Base-by-base conservation (phyloP, 352 stramenopile genomes). In the Detonula confervacea region DNA sequence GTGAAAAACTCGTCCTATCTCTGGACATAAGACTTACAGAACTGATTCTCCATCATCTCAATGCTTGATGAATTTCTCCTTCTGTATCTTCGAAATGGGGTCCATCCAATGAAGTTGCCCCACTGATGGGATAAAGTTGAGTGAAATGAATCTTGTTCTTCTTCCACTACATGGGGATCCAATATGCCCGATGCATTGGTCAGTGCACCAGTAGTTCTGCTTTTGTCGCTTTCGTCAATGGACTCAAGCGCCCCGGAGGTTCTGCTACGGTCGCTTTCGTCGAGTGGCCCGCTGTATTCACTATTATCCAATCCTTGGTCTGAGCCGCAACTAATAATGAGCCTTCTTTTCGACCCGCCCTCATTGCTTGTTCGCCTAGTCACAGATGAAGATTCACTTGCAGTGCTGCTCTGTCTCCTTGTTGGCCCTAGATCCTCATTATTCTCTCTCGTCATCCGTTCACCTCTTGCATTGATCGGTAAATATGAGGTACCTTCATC, bases 1-100 rank as follows among this genome's bases (percentile, higher is more conserved):
- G n/a, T n/a, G n/a, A n/a, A n/a, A n/a, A n/a, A n/a, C n/a, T n/a
- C n/a, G n/a, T n/a, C n/a, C n/a, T n/a, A n/a, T n/a, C n/a, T n/a
- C n/a, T n/a, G n/a, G n/a, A n/a, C n/a, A n/a, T n/a, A n/a, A n/a
- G n/a, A n/a, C n/a, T 70, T 47, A 57, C 69, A 77, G 24, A 35
- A 69, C 54, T 77, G 68, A 77, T 77, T 66, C 1, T 77, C 57
- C 46, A 77, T 25, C 8, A 62, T 65, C 1, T 22, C 30, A 12
- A 77, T 77, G 16, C 44, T 37, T 0, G 56, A 70, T 29, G 37
- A 18, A 5, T 5, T 27, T 57, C 42, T 7, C 44, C 37, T 0
- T 25, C 11, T 57, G 42, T 68, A 68, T 14, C 25, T 33, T 5
- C 60, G 37, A 7, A 57, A 1, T 2, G 60, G 60, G n/a, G 60